These are phyloP conservation scores for Aspergillus nomiae DNA, from an alignment of 2,329 filamentous ascomycete genomes.

Conservation along the genomic window DNA sequence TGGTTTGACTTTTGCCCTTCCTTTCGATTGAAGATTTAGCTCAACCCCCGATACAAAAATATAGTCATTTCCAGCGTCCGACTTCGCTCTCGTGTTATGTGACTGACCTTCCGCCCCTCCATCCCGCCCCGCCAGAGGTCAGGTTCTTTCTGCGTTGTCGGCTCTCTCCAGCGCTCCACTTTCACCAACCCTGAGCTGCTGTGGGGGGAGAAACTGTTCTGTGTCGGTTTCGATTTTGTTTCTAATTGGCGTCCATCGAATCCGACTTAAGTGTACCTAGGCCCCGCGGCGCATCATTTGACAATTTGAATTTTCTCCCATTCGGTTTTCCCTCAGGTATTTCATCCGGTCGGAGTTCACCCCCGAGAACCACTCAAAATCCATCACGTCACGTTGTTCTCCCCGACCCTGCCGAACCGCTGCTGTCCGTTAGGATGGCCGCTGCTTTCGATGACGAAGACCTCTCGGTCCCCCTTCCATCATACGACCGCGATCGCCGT, in stretches of 20 bases:
- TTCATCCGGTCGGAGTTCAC: conserved; percentile 6
- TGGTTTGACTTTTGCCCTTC: neutral
- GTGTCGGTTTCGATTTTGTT: neutral
- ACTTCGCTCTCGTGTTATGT: conserved; percentile 1
- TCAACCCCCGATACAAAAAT: too few species aligned
- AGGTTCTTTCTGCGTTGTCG: conserved; percentile 11
- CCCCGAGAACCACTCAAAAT: conserved; percentile 23
- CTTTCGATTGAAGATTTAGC: too few species aligned
- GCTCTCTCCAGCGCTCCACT: conserved; percentile 13
- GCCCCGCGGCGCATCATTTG: neutral
- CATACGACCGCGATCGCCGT: conserved; percentile 31
- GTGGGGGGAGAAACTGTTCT: conserved; percentile 10
- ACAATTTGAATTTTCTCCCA: conserved; percentile 2
- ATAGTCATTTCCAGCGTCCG: neutral
- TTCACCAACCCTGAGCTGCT: conserved; percentile 8
- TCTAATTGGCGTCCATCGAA: conserved; percentile 2
- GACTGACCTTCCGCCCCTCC: conserved; percentile 10
- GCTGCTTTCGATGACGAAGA: conserved; percentile 74
- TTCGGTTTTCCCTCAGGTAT: neutral
- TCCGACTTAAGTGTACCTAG: neutral
- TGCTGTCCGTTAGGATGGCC: conserved; percentile 33
- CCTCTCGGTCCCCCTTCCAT: conserved; percentile 70
- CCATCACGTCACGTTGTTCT: conserved; percentile 42
- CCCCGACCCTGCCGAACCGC: conserved; percentile 19
- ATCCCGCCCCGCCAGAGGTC: conserved; percentile 10